Conservation (phyloP, 202 grass and related monocot species). For the Carex arenaria region DNA sequence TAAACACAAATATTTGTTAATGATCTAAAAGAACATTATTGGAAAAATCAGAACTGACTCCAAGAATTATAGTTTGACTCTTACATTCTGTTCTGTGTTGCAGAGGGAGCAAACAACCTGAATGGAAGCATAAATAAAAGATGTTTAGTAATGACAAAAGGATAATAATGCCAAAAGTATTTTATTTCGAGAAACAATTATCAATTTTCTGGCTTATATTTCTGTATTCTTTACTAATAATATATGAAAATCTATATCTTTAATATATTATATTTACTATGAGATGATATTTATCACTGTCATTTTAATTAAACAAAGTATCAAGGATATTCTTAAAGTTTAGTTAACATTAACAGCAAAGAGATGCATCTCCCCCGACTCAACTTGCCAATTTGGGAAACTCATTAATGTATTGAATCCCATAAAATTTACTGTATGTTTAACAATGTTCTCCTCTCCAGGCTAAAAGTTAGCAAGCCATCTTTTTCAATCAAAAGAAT, state of each 20-base stretch:
- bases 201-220: neutral
- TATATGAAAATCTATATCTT: neutral
- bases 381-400: neutral
- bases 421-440: neutral
- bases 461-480: neutral
- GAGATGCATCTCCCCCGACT: neutral
- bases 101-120: constrained; percentile 89
- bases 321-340: neutral
- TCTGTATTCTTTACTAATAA: neutral
- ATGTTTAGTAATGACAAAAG: neutral
- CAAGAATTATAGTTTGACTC: constrained; percentile 14
- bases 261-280: neutral
- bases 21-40: constrained; percentile 7
- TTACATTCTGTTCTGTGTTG: constrained; percentile 76
- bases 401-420: neutral
- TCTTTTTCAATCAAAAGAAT: constrained; percentile 3
- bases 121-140: constrained; percentile 25
- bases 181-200: neutral
- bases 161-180: constrained; percentile 5
- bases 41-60: neutral
- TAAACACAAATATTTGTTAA: neutral
- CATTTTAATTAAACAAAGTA: neutral
- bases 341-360: neutral
- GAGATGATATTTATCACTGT: neutral
- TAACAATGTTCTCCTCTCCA: neutral